Conservation (phyloP, 2,329 filamentous ascomycete species). For the Epichloe sibirici region DNA sequence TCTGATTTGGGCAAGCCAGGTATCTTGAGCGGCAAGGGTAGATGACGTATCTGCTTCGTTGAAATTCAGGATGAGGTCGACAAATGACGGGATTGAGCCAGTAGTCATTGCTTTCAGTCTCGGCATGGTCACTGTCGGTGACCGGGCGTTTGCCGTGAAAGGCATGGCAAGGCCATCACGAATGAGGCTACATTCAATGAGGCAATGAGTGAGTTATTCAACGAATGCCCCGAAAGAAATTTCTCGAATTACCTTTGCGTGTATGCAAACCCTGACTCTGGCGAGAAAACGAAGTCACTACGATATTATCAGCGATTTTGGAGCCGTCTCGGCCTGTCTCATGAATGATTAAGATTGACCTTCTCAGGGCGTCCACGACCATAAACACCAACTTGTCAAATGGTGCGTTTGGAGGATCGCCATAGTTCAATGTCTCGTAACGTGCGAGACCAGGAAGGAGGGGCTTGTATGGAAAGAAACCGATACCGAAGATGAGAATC, state of each 20-base stretch:
- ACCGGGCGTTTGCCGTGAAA: slow-evolving; percentile 91
- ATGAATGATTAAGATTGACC: slow-evolving; percentile 33
- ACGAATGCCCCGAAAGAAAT: background rate
- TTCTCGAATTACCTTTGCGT: slow-evolving; percentile 60
- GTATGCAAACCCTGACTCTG: slow-evolving; percentile 69
- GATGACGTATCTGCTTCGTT: slow-evolving; percentile 89
- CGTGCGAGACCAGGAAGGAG: slow-evolving; percentile 74
- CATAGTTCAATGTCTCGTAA: slow-evolving; percentile 46
- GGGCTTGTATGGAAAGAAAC: slow-evolving; percentile 97
- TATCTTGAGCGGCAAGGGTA: slow-evolving; percentile 78
- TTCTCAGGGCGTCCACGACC: slow-evolving; percentile 91
- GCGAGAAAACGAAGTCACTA: slow-evolving; percentile 86
- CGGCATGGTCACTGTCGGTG: slow-evolving; percentile 97
- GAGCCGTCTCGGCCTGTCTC: background rate
- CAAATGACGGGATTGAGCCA: slow-evolving; percentile 93
- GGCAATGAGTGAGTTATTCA: background rate
- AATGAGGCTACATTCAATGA: slow-evolving; percentile 53
- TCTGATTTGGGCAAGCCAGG: slow-evolving; percentile 90
- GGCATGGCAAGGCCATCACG: slow-evolving; percentile 72
- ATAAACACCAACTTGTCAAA: slow-evolving; percentile 93
- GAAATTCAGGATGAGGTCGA: slow-evolving; percentile 93
- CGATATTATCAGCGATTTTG: background rate
- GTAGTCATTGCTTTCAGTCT: slow-evolving; percentile 95
- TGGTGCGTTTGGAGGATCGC: slow-evolving; percentile 46
- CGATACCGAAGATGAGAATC: slow-evolving; percentile 66